Conservation (phyloP, 139 green algal genomes). For the Tetradesmus obliquus region DNA sequence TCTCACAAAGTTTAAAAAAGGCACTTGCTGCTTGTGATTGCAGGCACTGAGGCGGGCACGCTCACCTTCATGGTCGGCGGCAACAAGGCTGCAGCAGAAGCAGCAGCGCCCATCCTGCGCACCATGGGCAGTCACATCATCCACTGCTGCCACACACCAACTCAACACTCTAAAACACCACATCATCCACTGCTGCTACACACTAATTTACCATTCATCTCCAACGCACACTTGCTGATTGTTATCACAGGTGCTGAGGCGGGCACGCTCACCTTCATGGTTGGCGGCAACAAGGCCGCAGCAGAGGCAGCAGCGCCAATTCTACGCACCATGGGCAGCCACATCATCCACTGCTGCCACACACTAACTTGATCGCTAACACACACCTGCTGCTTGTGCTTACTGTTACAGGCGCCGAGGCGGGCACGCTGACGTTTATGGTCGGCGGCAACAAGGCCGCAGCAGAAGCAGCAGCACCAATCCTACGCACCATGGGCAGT, state of each 20-base stretch:
- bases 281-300: conserved; percentile 61
- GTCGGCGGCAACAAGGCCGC: conserved; percentile 62
- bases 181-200: not conserved
- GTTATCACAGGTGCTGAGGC: conserved; percentile 69
- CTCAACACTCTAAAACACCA: no score
- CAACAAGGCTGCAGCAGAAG: conserved; percentile 19
- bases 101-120: conserved; percentile 60
- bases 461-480: conserved; percentile 51
- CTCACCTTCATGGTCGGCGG: conserved; percentile 88
- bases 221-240: not conserved
- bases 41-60: conserved; percentile 66
- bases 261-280: conserved; percentile 86
- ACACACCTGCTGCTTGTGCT: no score
- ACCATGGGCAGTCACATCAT: conserved; percentile 73
- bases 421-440: conserved; percentile 84
- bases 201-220: not conserved
- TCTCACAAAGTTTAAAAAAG: no score
- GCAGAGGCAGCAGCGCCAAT: conserved; percentile 55
- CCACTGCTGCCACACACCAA: conserved; percentile 50
- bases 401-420: conserved; percentile 67
- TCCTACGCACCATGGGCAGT: conserved; percentile 75
- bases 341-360: conserved; percentile 35
- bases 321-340: conserved; percentile 73
- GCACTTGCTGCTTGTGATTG: no score
- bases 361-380: no score